Evolutionary conservation across 1,139 yeast species (phyloP).

Genomic region (Debaryomycetaceae sp.): DNA sequence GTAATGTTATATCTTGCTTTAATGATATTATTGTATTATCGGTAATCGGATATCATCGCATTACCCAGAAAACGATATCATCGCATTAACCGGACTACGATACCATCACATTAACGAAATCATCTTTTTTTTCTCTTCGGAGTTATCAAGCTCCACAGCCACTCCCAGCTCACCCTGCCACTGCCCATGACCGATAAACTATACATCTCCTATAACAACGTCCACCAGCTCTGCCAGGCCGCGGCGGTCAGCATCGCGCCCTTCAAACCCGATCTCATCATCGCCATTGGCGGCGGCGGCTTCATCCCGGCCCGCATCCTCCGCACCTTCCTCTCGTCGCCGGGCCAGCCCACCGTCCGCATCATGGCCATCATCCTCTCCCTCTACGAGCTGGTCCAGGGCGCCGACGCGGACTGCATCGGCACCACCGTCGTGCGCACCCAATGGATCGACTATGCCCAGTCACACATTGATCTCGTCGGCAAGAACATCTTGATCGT

Average conservation of each 20-base stretch:
- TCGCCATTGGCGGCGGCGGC: slow-evolving; percentile 93
- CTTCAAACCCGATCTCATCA: slow-evolving; percentile 69
- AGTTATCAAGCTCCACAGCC: slow-evolving; percentile 2
- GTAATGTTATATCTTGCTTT: no score
- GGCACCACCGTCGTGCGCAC: slow-evolving; percentile 88
- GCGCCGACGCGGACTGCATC: slow-evolving; percentile 49
- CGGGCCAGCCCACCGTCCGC: slow-evolving; percentile 80
- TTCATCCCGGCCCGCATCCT: slow-evolving; percentile 93
- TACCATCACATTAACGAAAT: no score
- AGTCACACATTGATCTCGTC: slow-evolving; percentile 40
- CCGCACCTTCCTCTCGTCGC: slow-evolving; percentile 78
- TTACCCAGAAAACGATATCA: no score
- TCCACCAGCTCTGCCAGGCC: slow-evolving; percentile 88
- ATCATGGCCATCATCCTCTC: slow-evolving; percentile 92
- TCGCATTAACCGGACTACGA: no score
- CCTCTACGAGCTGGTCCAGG: slow-evolving; percentile 70
- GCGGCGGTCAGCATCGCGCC: slow-evolving; percentile 62
- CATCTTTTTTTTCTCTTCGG: no score
- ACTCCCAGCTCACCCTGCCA: no score
- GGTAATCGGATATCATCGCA: no score
- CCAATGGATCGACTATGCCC: slow-evolving; percentile 88
- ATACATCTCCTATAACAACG: slow-evolving; percentile 84
- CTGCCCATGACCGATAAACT: no score
- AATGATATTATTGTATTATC: no score
- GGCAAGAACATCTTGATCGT: slow-evolving; percentile 78